Evolutionary conservation across 805 yeast species (phyloP).

Genomic region (Candida qinlingensis): DNA sequence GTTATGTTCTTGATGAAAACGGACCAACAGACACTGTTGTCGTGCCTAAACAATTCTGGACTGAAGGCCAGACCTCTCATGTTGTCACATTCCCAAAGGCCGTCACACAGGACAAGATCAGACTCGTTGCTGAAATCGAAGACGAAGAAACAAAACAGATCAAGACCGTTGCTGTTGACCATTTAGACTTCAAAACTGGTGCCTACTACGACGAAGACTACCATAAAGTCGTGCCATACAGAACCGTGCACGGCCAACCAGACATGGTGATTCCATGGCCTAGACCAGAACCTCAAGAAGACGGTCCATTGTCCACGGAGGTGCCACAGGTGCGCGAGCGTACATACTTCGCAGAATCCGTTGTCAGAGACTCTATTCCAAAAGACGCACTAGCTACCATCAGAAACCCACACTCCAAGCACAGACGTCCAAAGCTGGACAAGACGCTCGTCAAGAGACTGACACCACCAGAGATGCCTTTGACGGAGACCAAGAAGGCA

Average conservation of each 20-base stretch:
- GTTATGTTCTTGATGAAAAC: constrained; percentile 59
- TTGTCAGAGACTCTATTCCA: constrained; percentile 68
- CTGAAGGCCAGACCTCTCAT: constrained; percentile 64
- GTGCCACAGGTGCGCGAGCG: constrained; percentile 58
- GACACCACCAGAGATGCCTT: constrained; percentile 72
- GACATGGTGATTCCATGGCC: constrained; percentile 88
- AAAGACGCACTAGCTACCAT: constrained; percentile 56
- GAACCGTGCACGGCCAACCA: constrained; percentile 68
- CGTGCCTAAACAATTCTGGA: constrained; percentile 71
- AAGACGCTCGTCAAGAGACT: constrained; percentile 57
- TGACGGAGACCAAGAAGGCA: constrained; percentile 55
- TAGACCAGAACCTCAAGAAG: constrained; percentile 51
- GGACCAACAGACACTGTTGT: constrained; percentile 59
- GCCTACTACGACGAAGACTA: constrained; percentile 69
- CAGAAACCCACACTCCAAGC: constrained; percentile 72
- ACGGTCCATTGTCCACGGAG: constrained; percentile 53
- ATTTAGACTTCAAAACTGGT: constrained; percentile 55
- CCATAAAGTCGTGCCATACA: constrained; percentile 67
- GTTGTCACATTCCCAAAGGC: constrained; percentile 64
- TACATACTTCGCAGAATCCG: constrained; percentile 65
- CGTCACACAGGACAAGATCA: constrained; percentile 54
- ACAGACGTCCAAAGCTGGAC: constrained; percentile 57
- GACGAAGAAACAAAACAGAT: constrained; percentile 55
- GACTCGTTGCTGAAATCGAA: constrained; percentile 72
- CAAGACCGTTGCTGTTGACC: constrained; percentile 75